These are phyloP conservation scores for Aspergillus latus DNA, from an alignment of 2,329 filamentous ascomycete genomes.

Conservation along the genomic window DNA sequence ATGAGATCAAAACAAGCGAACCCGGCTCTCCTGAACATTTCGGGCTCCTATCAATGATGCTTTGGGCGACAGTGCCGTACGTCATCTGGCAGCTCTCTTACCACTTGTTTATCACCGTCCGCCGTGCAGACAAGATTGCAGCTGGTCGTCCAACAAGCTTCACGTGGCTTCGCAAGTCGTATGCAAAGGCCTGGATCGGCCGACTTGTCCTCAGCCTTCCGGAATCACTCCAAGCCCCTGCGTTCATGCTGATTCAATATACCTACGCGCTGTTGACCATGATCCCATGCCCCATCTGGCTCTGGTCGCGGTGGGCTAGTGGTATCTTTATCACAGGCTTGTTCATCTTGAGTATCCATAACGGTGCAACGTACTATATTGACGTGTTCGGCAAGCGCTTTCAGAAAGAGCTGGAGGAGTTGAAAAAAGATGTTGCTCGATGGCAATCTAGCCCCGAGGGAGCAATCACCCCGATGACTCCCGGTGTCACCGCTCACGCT, in stretches of 20 bases:
- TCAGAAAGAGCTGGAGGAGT: slow-evolving; percentile 88
- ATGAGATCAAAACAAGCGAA: slow-evolving; percentile 68
- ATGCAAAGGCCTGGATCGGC: slow-evolving; percentile 85
- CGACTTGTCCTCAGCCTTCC: slow-evolving; percentile 80
- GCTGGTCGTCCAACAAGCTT: slow-evolving; percentile 94
- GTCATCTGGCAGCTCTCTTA: slow-evolving; percentile 89
- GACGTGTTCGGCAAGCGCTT: slow-evolving; percentile 96
- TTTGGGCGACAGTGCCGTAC: slow-evolving; percentile 93
- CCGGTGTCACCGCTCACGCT: slow-evolving; percentile 21
- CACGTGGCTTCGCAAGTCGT: slow-evolving; percentile 92
- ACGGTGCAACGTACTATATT: slow-evolving; percentile 96
- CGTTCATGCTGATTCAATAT: slow-evolving; percentile 98
- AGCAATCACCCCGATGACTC: slow-evolving; percentile 29
- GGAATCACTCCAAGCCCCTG: slow-evolving; percentile 72
- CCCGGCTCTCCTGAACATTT: slow-evolving; percentile 79
- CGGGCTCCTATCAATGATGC: slow-evolving; percentile 77
- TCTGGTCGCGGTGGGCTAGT: slow-evolving; percentile 80
- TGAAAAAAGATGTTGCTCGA: slow-evolving; percentile 84
- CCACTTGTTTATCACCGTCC: slow-evolving; percentile 92
- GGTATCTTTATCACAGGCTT: slow-evolving; percentile 73
- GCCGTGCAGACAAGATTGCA: slow-evolving; percentile 91
- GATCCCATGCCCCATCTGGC: slow-evolving; percentile 93
- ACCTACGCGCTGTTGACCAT: slow-evolving; percentile 86
- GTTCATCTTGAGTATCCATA: slow-evolving; percentile 96
- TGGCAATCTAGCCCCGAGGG: slow-evolving; percentile 63